These are phyloP conservation scores for Fusarium gaditjirri DNA, from an alignment of 2,329 filamentous ascomycete genomes.

Conservation along the genomic window DNA sequence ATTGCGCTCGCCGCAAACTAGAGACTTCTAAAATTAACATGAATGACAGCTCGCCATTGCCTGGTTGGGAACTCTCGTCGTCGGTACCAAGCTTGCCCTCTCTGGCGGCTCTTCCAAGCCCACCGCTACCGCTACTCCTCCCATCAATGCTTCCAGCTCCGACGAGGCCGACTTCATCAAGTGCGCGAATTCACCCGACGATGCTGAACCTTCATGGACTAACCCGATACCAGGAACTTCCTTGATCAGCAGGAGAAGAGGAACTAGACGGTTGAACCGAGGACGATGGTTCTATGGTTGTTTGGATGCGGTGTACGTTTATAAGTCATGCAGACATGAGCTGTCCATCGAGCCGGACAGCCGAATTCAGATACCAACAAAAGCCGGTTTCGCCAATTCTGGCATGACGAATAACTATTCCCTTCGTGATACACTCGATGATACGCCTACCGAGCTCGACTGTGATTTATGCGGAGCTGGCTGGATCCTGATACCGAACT, in stretches of 20 bases:
- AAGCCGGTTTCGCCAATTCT: slow-evolving; percentile 37
- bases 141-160: slow-evolving; percentile 70
- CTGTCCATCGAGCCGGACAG: slow-evolving; percentile 40
- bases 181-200: slow-evolving; percentile 56
- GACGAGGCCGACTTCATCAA: slow-evolving; percentile 75
- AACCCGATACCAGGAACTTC: slow-evolving; percentile 51
- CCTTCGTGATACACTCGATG: slow-evolving; percentile 18
- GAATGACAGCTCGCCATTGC: slow-evolving; percentile 65
- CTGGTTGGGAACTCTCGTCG: slow-evolving; percentile 63
- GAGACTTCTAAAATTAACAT: slow-evolving; percentile 32
- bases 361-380: slow-evolving; percentile 42
- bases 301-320: slow-evolving; percentile 51
- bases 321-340: slow-evolving; percentile 42
- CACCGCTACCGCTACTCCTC: slow-evolving; percentile 60
- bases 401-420: slow-evolving; percentile 22
- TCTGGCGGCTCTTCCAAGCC: slow-evolving; percentile 59
- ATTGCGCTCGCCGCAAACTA: slow-evolving; percentile 15
- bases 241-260: slow-evolving; percentile 56
- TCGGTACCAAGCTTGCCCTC: slow-evolving; percentile 57
- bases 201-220: slow-evolving; percentile 31
- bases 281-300: slow-evolving; percentile 37
- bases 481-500: neutral
- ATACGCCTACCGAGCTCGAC: neutral
- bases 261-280: slow-evolving; percentile 45
- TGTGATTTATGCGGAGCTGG: neutral